Evolutionary conservation across 768 basidiomycete genomes (phyloP).

Genomic region (Leccinum imitatum): DNA sequence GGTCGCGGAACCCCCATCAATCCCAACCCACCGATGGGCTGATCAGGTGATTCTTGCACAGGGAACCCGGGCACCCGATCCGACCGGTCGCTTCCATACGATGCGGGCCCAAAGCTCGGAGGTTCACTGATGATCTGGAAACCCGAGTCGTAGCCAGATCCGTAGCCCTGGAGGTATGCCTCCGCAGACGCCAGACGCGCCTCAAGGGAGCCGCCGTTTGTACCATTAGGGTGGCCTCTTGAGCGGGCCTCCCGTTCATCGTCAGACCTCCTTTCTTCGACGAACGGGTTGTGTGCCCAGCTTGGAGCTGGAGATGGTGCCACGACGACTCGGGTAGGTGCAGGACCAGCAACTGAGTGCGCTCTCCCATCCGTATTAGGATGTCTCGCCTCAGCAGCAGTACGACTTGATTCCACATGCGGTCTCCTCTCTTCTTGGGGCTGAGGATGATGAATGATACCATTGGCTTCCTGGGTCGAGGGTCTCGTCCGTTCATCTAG

Average conservation of each 20-base stretch:
- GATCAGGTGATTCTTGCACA: slow-evolving; percentile 30
- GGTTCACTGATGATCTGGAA: slow-evolving; percentile 24
- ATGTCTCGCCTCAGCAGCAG: slow-evolving; percentile 8
- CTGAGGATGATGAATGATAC: slow-evolving; percentile 6
- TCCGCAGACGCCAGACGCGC: slow-evolving; percentile 34
- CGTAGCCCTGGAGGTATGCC: slow-evolving; percentile 38
- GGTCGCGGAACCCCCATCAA: slow-evolving; percentile 28
- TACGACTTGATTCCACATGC: slow-evolving; percentile 13
- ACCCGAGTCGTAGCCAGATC: slow-evolving; percentile 34
- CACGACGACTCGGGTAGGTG: slow-evolving; percentile 31
- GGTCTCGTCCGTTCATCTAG: slow-evolving; percentile 24
- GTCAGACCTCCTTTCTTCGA: slow-evolving; percentile 32
- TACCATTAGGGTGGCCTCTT: slow-evolving; percentile 13
- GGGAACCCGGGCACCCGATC: slow-evolving; percentile 26
- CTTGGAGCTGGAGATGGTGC: slow-evolving; percentile 26
- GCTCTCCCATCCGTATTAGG: slow-evolving; percentile 20
- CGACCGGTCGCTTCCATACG: slow-evolving; percentile 19
- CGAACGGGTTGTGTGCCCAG: slow-evolving; percentile 30
- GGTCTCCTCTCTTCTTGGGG: slow-evolving; percentile 17
- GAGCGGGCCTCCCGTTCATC: slow-evolving; percentile 26
- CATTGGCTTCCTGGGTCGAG: slow-evolving; percentile 16
- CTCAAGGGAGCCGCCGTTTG: slow-evolving; percentile 10
- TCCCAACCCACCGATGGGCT: slow-evolving; percentile 26
- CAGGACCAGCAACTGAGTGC: slow-evolving; percentile 34
- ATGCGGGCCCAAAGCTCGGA: slow-evolving; percentile 16